phyloP scores from a whole-genome alignment of 2,329 filamentous ascomycete species.

The Claviceps sp. region DNA sequence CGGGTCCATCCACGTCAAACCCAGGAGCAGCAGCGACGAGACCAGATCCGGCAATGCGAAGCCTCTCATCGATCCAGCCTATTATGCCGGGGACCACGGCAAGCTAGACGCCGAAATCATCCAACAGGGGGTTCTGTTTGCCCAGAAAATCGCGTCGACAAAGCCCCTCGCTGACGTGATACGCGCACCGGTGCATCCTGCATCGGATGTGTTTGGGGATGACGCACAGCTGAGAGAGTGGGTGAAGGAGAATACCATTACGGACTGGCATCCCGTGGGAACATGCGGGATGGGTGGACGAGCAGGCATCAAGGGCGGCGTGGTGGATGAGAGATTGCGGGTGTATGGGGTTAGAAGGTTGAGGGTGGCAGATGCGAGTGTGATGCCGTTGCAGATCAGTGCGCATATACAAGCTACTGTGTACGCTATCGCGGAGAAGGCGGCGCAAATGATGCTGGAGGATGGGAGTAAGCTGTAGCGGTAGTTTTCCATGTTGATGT shows the following conservation, averaged over 20 bases:
- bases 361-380: constrained; percentile 13
- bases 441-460: constrained; percentile 16
- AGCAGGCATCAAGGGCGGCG: constrained; percentile 16
- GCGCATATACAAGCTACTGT: constrained; percentile 16
- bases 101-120: constrained; percentile 29
- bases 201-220: constrained; percentile 9
- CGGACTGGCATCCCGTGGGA: constrained; percentile 27
- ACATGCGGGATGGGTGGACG: constrained; percentile 21
- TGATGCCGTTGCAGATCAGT: constrained; percentile 15
- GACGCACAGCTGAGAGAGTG: constrained; percentile 11
- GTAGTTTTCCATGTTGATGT: too few species aligned
- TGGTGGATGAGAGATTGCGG: constrained; percentile 14
- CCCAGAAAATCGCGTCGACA: constrained; percentile 23
- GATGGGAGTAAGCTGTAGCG: constrained; percentile 6
- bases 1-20: constrained; percentile 32
- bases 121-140: constrained; percentile 25
- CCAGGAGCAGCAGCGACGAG: constrained; percentile 4
- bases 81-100: constrained; percentile 26
- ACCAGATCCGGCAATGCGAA: constrained; percentile 11
- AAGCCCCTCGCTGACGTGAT: constrained; percentile 25
- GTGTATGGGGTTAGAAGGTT: constrained; percentile 14
- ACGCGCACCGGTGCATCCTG: constrained; percentile 14
- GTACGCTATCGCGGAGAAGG: constrained; percentile 21
- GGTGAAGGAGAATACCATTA: constrained; percentile 17
- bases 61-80: constrained; percentile 28